Evolutionary conservation across 2,329 filamentous ascomycete species (phyloP), one percentile per base, ranked within the genome.

Genomic region (Venturia carpophila): DNA sequence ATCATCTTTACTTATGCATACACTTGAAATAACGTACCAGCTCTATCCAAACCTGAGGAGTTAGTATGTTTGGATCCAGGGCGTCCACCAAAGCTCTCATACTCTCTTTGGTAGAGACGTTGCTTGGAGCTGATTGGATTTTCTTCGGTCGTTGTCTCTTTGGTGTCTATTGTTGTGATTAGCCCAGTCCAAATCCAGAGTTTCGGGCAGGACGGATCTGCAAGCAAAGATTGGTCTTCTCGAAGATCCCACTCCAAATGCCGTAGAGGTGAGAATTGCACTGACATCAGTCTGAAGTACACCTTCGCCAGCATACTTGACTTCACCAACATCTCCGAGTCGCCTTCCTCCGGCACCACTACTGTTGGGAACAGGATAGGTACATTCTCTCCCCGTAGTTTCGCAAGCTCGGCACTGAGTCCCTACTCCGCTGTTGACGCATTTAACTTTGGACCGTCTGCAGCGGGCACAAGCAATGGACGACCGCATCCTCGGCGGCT

Each of bases 381-480:
- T 83, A 73, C 91, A 94, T 67, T 90, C 84, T 72, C 89, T 84
- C 56, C 87, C 85, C 62, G 84, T 84, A 67, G 86, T 86, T 72
- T 88, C 84, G 73, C 91, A 95, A 15, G 86, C 86, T 68, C 89
- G 85, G 78, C 91, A 95, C 19, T 84, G 85, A 19, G 85, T 87
- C 67, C 84, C 83, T 66, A 87, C 83, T 67, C 89, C 89, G 69
- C 84, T 83, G 76, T 94, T 94, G 75, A 91, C 86, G 78, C 91
- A 95, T 76, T 93, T 93, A 73, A 93, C 90, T 77, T 94, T 95
- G 73, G 89, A 91, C 71, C 85, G 85, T 66, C 90, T 83, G 73
- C 90, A 93, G 68, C 85, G 82, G 67, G 84, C 80, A 75, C 90
- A 94, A 60, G 90, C 90, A 72, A 93, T 91, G 71, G 87, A 90